Percentiles rank a stretch among this genome's conserved stretches.
These are phyloP conservation scores for Ormosia emarginata DNA, from an alignment of 306 rosid species.

Conservation along the genomic window DNA sequence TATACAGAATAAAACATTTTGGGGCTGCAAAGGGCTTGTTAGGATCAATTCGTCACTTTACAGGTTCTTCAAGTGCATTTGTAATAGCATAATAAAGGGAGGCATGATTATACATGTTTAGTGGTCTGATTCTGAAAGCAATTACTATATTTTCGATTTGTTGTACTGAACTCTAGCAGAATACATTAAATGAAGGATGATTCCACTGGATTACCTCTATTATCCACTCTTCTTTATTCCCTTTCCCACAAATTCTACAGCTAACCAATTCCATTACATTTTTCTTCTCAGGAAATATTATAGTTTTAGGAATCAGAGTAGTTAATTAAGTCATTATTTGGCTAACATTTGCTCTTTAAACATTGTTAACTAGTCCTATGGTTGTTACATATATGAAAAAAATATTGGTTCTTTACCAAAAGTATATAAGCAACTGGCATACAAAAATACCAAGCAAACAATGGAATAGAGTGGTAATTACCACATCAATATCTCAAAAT, in stretches of 20 bases:
- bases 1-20: slow-evolving; percentile 79
- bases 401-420: too few species aligned
- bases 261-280: background rate
- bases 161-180: background rate
- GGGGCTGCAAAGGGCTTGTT: slow-evolving; percentile 72
- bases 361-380: background rate
- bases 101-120: background rate
- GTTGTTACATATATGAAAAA: background rate
- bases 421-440: too few species aligned
- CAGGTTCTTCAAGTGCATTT: slow-evolving; percentile 88
- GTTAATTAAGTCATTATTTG: background rate
- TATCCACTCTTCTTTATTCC: background rate
- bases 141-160: background rate
- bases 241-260: background rate
- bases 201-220: background rate
- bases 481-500: too few species aligned
- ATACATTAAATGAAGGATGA: slow-evolving; percentile 7
- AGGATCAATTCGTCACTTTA: slow-evolving; percentile 71
- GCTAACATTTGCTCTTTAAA: background rate
- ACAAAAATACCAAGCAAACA: too few species aligned
- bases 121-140: background rate
- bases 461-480: too few species aligned
- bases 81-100: slow-evolving; percentile 51
- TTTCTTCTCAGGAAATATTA: background rate
- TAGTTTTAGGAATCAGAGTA: background rate